Evolutionary conservation across 805 yeast species (phyloP), one percentile per base, ranked within the genome.

Genomic region (Teunomyces cretensis): DNA sequence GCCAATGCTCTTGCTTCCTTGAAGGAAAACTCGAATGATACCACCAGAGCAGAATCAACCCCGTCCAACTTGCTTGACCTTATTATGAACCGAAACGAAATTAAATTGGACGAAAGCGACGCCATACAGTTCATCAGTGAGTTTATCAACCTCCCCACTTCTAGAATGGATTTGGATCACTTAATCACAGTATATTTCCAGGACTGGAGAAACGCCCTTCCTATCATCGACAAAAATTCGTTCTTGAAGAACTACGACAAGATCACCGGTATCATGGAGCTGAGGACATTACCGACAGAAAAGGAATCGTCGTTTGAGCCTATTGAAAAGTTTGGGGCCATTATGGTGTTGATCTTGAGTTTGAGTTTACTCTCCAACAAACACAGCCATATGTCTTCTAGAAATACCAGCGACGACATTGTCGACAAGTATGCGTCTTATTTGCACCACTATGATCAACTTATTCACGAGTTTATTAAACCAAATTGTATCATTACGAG

Each of bases 161-260:
- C 83, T 16, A 74, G 84, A 44, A 60, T 80, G 17, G 80, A 81
- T 46, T 61, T 88, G 45, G 96, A 90, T 61, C 81, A 81, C 19
- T 72, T 87, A 26, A 75, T 86, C 14, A 75, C 85, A 0, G 60
- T 80, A 2, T 90, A 78, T 58, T 89, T 88, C 64, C 82, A 80
- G 49, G 84, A 85, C 46, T 90, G 96, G 96, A 84, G 86, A 24
- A 73, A 78, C 19, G 64, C 80, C 4, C 70, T 84, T 16, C 95
- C 96, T 0, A 72, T 88, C 12, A 57, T 90, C 43, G 88, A 87
- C 60, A 80, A 81, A 50, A 78, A 78, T 35, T 75, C 80, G n/a
- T 90, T 90, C 55, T 70, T 84, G 58, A 67, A 70, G 16, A 79
- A 80, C 50, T 88, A 86, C 58, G 54, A 71, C 22, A 66, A 62